A percentile compares a stretch with the other conserved stretches of the same genome.
These are phyloP conservation scores for Phialocephala sp. DNA, from an alignment of 2,329 filamentous ascomycete species.

Conservation along the genomic window DNA sequence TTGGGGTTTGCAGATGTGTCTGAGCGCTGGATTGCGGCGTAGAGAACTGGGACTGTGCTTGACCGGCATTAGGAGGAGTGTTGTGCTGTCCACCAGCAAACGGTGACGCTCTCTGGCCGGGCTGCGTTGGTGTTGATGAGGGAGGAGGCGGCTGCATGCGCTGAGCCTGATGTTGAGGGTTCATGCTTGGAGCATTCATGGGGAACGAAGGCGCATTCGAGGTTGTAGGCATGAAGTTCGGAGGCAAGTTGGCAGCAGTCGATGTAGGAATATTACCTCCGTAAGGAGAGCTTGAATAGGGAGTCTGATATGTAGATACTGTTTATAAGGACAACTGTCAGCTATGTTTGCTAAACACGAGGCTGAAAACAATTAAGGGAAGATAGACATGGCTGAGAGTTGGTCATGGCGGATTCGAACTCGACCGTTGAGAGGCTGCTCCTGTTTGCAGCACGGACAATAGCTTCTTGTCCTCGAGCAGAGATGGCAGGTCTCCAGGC, in stretches of 20 bases:
- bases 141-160: constrained; percentile 42
- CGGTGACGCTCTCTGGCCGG: constrained; percentile 37
- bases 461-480: constrained; percentile 19
- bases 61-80: constrained; percentile 39
- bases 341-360: constrained; percentile 33
- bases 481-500: constrained; percentile 2
- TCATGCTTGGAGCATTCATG: constrained; percentile 55
- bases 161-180: constrained; percentile 38
- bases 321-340: constrained; percentile 38
- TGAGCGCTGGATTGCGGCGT: constrained; percentile 47
- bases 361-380: constrained; percentile 18
- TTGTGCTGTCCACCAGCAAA: constrained; percentile 37
- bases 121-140: constrained; percentile 38
- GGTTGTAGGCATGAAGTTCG: constrained; percentile 63
- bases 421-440: constrained; percentile 23
- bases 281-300: constrained; percentile 63
- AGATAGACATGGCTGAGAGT: constrained; percentile 27
- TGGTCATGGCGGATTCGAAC: constrained; percentile 28
- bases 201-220: constrained; percentile 57
- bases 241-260: constrained; percentile 52
- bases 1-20: constrained; percentile 46
- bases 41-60: constrained; percentile 46
- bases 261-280: constrained; percentile 45
- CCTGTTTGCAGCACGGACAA: constrained; percentile 18
- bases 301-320: constrained; percentile 63